Conservation (phyloP, 2,329 filamentous ascomycete species). For the Aspergillus viridinutans region DNA sequence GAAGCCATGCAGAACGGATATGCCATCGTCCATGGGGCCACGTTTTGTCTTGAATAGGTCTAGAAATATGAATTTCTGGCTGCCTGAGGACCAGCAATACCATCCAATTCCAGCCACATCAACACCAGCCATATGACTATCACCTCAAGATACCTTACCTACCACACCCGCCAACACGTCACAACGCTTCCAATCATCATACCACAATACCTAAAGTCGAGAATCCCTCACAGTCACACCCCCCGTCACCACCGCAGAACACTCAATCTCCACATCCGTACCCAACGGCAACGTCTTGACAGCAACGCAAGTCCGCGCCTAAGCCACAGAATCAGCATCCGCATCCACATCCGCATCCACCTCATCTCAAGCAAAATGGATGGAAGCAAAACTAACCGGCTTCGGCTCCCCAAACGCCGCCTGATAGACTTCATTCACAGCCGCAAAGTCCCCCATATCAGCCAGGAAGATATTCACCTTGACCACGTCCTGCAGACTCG, state of each 20-base stretch:
- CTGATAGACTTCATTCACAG: slow-evolving; percentile 74
- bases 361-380: background rate
- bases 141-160: background rate
- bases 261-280: slow-evolving; percentile 54
- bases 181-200: background rate
- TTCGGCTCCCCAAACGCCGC: slow-evolving; percentile 23
- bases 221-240: slow-evolving; percentile 9
- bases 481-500: slow-evolving; percentile 54
- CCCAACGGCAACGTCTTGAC: slow-evolving; percentile 49
- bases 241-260: slow-evolving; percentile 37
- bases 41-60: no score
- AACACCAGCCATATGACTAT: background rate
- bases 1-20: no score
- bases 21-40: no score
- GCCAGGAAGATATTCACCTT: slow-evolving; percentile 64
- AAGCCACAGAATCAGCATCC: background rate
- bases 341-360: background rate
- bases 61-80: no score
- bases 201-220: slow-evolving; percentile 11
- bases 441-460: slow-evolving; percentile 61
- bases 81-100: no score
- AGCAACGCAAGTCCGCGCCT: slow-evolving; percentile 45
- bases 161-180: background rate
- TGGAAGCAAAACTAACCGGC: slow-evolving; percentile 19
- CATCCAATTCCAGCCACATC: no score